Percentiles rank a stretch among this genome's conserved stretches.
These are phyloP conservation scores for Stentor coeruleus DNA, from an alignment of 73 alveolate genomes.

Conservation along the genomic window DNA sequence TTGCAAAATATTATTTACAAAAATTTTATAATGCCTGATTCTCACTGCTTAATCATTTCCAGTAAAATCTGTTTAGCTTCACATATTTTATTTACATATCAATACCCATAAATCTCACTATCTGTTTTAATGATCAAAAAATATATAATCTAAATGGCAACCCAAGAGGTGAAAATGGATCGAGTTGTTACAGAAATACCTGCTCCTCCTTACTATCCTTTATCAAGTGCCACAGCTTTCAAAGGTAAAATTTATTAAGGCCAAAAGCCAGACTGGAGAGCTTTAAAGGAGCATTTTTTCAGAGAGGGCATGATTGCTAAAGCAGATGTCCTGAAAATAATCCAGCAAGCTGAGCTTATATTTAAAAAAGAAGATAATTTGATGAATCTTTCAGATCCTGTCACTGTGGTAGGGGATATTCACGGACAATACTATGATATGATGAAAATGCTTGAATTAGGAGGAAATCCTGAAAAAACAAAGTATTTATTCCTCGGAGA, in stretches of 20 bases:
- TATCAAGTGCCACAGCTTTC: not conserved
- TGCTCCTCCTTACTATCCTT: not conserved
- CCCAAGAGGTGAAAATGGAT: not conserved
- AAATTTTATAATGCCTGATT: too few relatives aligned
- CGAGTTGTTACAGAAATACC: not conserved
- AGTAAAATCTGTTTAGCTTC: too few relatives aligned
- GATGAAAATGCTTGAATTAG: constrained; percentile 49
- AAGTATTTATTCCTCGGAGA: constrained; percentile 83
- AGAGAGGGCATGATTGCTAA: constrained; percentile 63
- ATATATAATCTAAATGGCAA: too few relatives aligned
- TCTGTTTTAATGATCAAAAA: too few relatives aligned
- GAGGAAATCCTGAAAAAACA: constrained; percentile 82
- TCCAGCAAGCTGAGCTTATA: constrained; percentile 30
- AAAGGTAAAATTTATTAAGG: not conserved
- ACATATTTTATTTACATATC: too few relatives aligned
- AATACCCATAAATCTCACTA: too few relatives aligned
- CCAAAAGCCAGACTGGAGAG: constrained; percentile 69
- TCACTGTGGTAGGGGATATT: constrained; percentile 82
- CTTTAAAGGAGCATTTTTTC: constrained; percentile 51
- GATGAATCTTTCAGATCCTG: constrained; percentile 66
- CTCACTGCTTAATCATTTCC: too few relatives aligned
- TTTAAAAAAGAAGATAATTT: constrained; percentile 74
- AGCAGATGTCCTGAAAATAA: constrained; percentile 46
- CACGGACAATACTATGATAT: constrained; percentile 55
- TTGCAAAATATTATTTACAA: too few relatives aligned